Percentiles rank a stretch among this genome's conserved stretches.
Evolutionary conservation across 2,329 filamentous ascomycete genomes (phyloP).

Genomic region (Aspergillus spinulosporus): DNA sequence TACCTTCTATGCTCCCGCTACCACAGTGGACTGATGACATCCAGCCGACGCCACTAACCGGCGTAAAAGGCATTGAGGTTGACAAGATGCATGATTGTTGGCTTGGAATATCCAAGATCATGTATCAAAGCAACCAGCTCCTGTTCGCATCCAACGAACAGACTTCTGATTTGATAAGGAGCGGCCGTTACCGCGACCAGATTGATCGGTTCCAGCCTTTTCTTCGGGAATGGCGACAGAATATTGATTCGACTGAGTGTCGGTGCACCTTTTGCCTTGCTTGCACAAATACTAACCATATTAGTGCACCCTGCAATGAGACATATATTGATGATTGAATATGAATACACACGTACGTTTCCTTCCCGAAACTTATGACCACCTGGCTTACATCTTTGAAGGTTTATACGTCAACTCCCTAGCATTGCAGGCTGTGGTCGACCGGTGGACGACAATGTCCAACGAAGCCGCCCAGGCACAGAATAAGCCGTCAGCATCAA

Average conservation of each 20-base stretch:
- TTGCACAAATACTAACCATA: slow-evolving; percentile 27
- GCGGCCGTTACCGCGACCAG: slow-evolving; percentile 76
- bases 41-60: slow-evolving; percentile 32
- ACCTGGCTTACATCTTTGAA: slow-evolving; percentile 22
- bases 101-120: slow-evolving; percentile 88
- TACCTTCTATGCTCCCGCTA: slow-evolving; percentile 86
- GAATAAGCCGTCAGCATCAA: slow-evolving; percentile 29
- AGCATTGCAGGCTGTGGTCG: slow-evolving; percentile 89
- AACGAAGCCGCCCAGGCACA: slow-evolving; percentile 40
- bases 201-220: slow-evolving; percentile 80
- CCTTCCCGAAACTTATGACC: not conserved
- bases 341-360: slow-evolving; percentile 78
- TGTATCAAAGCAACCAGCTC: slow-evolving; percentile 85
- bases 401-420: slow-evolving; percentile 86
- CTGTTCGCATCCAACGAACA: slow-evolving; percentile 85
- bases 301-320: slow-evolving; percentile 59
- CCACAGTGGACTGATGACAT: slow-evolving; percentile 45
- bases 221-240: slow-evolving; percentile 73
- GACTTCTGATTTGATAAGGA: slow-evolving; percentile 85
- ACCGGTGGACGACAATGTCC: slow-evolving; percentile 77
- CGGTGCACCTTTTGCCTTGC: no score
- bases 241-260: slow-evolving; percentile 74
- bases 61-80: slow-evolving; percentile 42
- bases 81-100: slow-evolving; percentile 75
- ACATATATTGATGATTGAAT: slow-evolving; percentile 88